Percentiles rank a stretch among this genome's conserved stretches.
phyloP scores from a whole-genome alignment of 805 yeast genomes.

The Yamadazyma sp. region DNA sequence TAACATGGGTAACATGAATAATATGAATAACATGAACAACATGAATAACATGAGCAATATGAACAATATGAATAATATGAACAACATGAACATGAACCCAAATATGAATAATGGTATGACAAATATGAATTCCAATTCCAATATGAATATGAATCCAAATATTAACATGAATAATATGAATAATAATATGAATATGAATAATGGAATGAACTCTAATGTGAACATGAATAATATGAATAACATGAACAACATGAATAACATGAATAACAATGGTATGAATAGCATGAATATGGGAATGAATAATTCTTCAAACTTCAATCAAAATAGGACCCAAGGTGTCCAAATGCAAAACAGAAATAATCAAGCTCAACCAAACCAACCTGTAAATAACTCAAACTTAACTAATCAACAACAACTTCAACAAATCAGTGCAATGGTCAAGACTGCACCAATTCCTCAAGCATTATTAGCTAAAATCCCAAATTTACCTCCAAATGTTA shows the following conservation, averaged over 20 bases:
- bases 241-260: conserved; percentile 4
- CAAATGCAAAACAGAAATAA: conserved; percentile 9
- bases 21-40: conserved; percentile 6
- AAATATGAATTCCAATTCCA: conserved; percentile 2
- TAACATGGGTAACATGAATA: conserved; percentile 1
- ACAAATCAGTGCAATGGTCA: conserved; percentile 43
- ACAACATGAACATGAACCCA: conserved; percentile 19
- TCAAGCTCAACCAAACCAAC: too few relatives aligned
- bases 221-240: conserved; percentile 1
- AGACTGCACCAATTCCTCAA: conserved; percentile 70
- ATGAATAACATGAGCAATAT: conserved; percentile 4
- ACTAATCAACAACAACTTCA: conserved; percentile 21
- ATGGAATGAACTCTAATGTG: neutral
- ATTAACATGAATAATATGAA: conserved; percentile 11
- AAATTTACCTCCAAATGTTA: conserved; percentile 70
- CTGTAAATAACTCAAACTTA: conserved; percentile 1
- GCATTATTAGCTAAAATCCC: conserved; percentile 65
- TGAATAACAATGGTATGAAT: conserved; percentile 15
- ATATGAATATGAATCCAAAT: too few relatives aligned
- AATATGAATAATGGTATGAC: conserved; percentile 11
- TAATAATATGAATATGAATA: conserved; percentile 3
- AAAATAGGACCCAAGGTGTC: conserved; percentile 3
- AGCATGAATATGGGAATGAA: conserved; percentile 14
- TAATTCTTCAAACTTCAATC: conserved; percentile 7
- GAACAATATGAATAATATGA: conserved; percentile 4